Percentiles rank a stretch among this genome's conserved stretches.
Conservation (phyloP, 2,329 filamentous ascomycete genomes). For the Aspergillus sclerotialis region DNA sequence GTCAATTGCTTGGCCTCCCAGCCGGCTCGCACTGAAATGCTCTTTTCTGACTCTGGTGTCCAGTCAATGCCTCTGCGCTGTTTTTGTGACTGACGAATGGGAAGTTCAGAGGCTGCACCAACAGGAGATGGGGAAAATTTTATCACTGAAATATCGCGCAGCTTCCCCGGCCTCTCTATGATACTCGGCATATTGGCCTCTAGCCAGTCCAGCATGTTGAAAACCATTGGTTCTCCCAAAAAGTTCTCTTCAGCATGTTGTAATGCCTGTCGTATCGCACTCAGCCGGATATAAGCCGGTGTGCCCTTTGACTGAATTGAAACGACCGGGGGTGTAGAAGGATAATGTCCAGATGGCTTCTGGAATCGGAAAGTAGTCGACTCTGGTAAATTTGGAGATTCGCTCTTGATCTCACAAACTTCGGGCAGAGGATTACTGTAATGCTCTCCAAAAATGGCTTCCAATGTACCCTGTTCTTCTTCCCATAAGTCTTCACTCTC, state of each 20-base stretch:
- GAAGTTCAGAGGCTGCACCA: conserved; percentile 14
- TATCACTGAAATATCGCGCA: conserved; percentile 77
- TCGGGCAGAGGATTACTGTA: conserved; percentile 56
- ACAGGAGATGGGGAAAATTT: conserved; percentile 44
- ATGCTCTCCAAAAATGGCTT: conserved; percentile 76
- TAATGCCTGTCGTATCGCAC: conserved; percentile 71
- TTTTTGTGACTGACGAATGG: conserved; percentile 22
- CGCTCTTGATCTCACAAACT: conserved; percentile 64
- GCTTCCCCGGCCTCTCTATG: conserved; percentile 72
- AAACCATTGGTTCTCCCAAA: conserved; percentile 82
- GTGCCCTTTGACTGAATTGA: conserved; percentile 61
- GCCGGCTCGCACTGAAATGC: conserved; percentile 51
- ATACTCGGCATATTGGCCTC: conserved; percentile 78
- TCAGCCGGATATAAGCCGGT: conserved; percentile 89
- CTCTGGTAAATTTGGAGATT: conserved; percentile 39
- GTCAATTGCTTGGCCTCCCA: conserved; percentile 65
- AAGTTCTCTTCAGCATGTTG: conserved; percentile 64
- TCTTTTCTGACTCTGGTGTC: conserved; percentile 51
- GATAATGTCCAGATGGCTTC: conserved; percentile 64
- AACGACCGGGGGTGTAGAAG: conserved; percentile 59
- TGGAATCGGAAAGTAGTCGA: conserved; percentile 58
- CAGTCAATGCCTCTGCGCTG: conserved; percentile 58
- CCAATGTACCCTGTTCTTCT: conserved; percentile 75
- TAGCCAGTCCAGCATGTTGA: conserved; percentile 83
- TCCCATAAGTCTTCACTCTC: conserved; percentile 60